Base-by-base conservation (phyloP, 2,329 filamentous ascomycete genomes). In the Fusarium sp. region DNA sequence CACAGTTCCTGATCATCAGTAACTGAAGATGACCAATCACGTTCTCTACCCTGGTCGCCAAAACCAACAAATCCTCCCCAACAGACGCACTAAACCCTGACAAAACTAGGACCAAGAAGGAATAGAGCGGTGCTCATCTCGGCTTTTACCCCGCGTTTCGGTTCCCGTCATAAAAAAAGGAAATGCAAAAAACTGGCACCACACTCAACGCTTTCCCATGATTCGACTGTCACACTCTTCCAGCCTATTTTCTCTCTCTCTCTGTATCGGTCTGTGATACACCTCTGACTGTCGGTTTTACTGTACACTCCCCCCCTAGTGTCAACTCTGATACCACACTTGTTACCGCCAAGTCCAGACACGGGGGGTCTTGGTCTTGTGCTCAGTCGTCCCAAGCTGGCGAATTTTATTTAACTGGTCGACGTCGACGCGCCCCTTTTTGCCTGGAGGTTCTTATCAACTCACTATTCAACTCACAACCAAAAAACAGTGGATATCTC, bases 391-490 rank as follows among this genome's bases (percentile, higher is more conserved):
- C 20, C 50, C 32, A 20, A 49, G 35, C 22, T 22, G 20, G 46
- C 47, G 19, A 37, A 7, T 55, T 51, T 39, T 61, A 67, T 63
- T 63, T 69, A 69, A 69, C 65, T 56, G 62, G 62, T 69, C 57
- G 62, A 67, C 66, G 62, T 69, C 56, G 50, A 69, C 56, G 50
- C 37, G 20, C 26, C 53, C 39, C 50, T n/a, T 41, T 53, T 44
- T 44, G 22, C 19, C 26, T 22, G n/a, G 4, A 32, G 14, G 32
- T 55, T 39, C 41, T 33, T 15, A 22, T 28, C 28, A 37, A 37
- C 33, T 20, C 45, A 32, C 56, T 32, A 30, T 39, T 58, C 61
- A 37, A 33, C 49, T 43, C 47, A 46, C 46, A 40, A 37, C 59
- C 43, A 37, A 7, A n/a, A 37, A 50, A 62, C 57, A 53, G 53